Evolutionary conservation across 805 yeast species (phyloP).

Genomic region (Sugiyamaella floridensis): DNA sequence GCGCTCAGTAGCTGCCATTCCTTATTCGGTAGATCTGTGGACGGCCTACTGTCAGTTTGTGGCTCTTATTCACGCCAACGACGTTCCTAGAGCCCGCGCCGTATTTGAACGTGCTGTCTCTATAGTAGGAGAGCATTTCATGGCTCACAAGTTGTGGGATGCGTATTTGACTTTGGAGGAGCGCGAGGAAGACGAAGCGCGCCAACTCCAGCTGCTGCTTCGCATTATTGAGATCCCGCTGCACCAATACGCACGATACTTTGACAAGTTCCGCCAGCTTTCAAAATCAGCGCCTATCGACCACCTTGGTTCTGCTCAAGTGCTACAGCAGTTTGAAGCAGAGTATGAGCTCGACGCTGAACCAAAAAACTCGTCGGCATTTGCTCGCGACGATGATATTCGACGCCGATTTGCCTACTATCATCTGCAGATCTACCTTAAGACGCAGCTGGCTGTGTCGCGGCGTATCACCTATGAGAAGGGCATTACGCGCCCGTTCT

Average conservation of each 20-base stretch:
- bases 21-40: slow-evolving; percentile 32
- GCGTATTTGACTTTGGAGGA: slow-evolving; percentile 56
- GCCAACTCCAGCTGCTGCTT: slow-evolving; percentile 39
- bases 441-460: slow-evolving; percentile 48
- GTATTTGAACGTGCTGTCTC: slow-evolving; percentile 43
- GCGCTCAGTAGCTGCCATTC: slow-evolving; percentile 28
- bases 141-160: slow-evolving; percentile 82
- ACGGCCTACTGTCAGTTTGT: slow-evolving; percentile 31
- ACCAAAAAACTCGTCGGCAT: background rate
- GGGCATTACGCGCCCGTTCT: slow-evolving; percentile 48
- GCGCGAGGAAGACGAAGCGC: slow-evolving; percentile 31
- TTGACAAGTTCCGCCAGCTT: slow-evolving; percentile 36
- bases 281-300: slow-evolving; percentile 29
- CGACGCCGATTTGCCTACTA: slow-evolving; percentile 39
- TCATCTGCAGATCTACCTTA: slow-evolving; percentile 37
- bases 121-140: slow-evolving; percentile 61
- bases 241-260: slow-evolving; percentile 80
- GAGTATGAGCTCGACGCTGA: slow-evolving; percentile 15
- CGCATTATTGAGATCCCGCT: slow-evolving; percentile 48
- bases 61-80: slow-evolving; percentile 17
- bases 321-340: slow-evolving; percentile 28
- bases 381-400: slow-evolving; percentile 33
- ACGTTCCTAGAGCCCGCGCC: slow-evolving; percentile 16
- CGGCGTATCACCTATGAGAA: slow-evolving; percentile 70
- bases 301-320: slow-evolving; percentile 28